Conservation (phyloP, 805 yeast species). For the Grigorovia jiainica region DNA sequence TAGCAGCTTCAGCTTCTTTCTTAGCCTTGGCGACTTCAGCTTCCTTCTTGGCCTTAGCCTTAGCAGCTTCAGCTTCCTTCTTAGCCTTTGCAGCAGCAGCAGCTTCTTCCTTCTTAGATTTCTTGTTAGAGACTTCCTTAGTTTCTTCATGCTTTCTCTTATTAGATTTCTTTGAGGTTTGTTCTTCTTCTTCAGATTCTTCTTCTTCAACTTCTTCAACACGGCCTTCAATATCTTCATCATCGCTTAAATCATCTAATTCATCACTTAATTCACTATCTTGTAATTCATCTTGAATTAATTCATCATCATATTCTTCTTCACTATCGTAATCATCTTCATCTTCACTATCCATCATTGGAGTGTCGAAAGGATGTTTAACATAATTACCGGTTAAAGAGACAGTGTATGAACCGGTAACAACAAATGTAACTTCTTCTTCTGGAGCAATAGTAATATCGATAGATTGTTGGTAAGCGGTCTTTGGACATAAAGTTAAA, state of each 20-base stretch:
- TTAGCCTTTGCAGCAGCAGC: constrained; percentile 1
- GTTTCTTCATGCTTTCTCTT: constrained; percentile 60
- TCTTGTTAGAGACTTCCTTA: constrained; percentile 63
- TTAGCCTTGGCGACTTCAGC: constrained; percentile 15
- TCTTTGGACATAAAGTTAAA: constrained; percentile 82
- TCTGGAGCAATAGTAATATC: constrained; percentile 87
- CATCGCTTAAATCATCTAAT: constrained; percentile 48
- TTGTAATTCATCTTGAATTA: constrained; percentile 46
- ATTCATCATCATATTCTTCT: constrained; percentile 35
- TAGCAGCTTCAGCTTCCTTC: constrained; percentile 21
- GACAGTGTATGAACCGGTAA: constrained; percentile 89
- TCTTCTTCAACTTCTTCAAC: constrained; percentile 67
- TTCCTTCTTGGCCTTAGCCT: constrained; percentile 21
- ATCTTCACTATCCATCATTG: constrained; percentile 35
- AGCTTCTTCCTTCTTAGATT: constrained; percentile 54
- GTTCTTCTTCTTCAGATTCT: constrained; percentile 57
- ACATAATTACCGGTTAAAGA: constrained; percentile 92
- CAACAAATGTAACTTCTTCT: constrained; percentile 90
- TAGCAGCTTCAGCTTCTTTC: constrained; percentile 25
- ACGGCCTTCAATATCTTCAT: constrained; percentile 60
- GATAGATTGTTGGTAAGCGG: constrained; percentile 79
- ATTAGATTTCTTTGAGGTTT: constrained; percentile 33
- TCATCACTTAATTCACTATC: constrained; percentile 47
- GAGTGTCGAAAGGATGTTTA: constrained; percentile 80
- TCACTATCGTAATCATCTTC: constrained; percentile 30